A percentile compares a stretch with the other conserved stretches of the same genome.
phyloP scores from a whole-genome alignment of 1,284 basidiomycete species.

The Termitomyces sp. region DNA sequence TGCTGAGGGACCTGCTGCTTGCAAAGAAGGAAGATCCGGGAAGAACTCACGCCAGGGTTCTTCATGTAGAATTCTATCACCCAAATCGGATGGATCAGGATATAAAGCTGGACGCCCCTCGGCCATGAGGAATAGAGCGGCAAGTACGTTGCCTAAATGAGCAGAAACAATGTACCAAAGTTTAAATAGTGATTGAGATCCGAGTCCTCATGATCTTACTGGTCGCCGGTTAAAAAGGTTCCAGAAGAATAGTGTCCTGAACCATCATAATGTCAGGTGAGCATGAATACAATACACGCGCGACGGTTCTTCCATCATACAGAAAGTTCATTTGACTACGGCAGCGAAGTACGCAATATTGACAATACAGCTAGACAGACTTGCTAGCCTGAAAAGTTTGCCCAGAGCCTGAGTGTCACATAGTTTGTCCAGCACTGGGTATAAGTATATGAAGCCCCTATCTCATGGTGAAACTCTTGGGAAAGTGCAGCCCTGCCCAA shows the following conservation, averaged over 20 bases:
- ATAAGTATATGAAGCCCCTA: conserved; percentile 27
- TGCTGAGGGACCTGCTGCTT: conserved; percentile 56
- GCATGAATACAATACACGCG: conserved; percentile 34
- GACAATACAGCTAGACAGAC: conserved; percentile 43
- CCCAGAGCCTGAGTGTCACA: conserved; percentile 57
- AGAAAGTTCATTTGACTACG: conserved; percentile 60
- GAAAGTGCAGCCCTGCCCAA: conserved; percentile 33
- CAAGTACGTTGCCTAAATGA: conserved; percentile 50
- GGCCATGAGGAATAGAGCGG: conserved; percentile 56
- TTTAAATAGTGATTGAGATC: not conserved
- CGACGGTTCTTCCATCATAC: conserved; percentile 50
- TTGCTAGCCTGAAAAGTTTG: conserved; percentile 45
- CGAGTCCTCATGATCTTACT: conserved; percentile 43
- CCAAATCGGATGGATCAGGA: not conserved
- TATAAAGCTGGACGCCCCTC: conserved; percentile 34
- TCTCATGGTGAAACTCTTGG: conserved; percentile 38
- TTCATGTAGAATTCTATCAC: conserved; percentile 43
- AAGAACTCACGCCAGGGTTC: conserved; percentile 62
- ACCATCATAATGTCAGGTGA: not conserved
- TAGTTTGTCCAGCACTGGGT: conserved; percentile 65
- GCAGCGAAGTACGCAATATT: conserved; percentile 67
- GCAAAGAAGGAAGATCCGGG: conserved; percentile 57
- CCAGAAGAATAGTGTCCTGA: conserved; percentile 43
- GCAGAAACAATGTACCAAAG: not conserved
- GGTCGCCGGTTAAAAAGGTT: conserved; percentile 53